phyloP scores from a whole-genome alignment of 768 basidiomycete species.

The Tylopilus subfusipes region DNA sequence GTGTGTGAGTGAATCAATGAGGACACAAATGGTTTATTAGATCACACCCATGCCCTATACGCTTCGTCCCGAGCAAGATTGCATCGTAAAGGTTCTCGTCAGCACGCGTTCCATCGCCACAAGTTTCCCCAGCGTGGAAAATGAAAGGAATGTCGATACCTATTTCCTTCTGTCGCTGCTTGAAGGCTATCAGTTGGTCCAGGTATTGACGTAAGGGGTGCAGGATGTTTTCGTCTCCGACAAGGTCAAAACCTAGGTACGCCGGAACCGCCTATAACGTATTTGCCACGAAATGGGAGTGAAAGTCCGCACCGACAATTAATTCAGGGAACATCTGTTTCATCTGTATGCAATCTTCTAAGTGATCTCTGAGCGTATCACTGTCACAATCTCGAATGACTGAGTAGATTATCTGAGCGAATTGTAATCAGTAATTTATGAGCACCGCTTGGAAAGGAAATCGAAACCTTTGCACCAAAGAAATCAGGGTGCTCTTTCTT shows the following conservation, averaged over 20 bases:
- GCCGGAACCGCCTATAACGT: background rate
- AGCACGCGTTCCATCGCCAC: background rate
- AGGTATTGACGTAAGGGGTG: slow-evolving; percentile 62
- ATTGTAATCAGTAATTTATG: background rate
- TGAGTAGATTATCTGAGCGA: slow-evolving; percentile 62
- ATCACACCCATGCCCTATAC: slow-evolving; percentile 70
- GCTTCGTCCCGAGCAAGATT: slow-evolving; percentile 70
- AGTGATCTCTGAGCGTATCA: slow-evolving; percentile 59
- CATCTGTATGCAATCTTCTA: slow-evolving; percentile 71
- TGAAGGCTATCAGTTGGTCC: slow-evolving; percentile 57
- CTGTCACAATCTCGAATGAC: slow-evolving; percentile 53
- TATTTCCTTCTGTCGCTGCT: slow-evolving; percentile 41
- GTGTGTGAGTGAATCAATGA: background rate
- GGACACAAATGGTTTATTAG: background rate
- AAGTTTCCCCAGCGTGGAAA: slow-evolving; percentile 77
- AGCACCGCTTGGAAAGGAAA: background rate
- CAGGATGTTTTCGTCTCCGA: slow-evolving; percentile 60
- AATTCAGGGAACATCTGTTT: slow-evolving; percentile 74
- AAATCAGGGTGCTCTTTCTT: slow-evolving; percentile 59
- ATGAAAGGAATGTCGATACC: slow-evolving; percentile 66
- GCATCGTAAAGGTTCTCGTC: slow-evolving; percentile 79
- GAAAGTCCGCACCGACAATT: slow-evolving; percentile 51
- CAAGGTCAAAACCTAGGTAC: slow-evolving; percentile 46
- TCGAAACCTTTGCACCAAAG: slow-evolving; percentile 57
- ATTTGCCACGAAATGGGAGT: too few species aligned